Evolutionary conservation across 345 rosid genomes (phyloP), one percentile per base, ranked within the genome.

Genomic region (Sisymbrium irio): DNA sequence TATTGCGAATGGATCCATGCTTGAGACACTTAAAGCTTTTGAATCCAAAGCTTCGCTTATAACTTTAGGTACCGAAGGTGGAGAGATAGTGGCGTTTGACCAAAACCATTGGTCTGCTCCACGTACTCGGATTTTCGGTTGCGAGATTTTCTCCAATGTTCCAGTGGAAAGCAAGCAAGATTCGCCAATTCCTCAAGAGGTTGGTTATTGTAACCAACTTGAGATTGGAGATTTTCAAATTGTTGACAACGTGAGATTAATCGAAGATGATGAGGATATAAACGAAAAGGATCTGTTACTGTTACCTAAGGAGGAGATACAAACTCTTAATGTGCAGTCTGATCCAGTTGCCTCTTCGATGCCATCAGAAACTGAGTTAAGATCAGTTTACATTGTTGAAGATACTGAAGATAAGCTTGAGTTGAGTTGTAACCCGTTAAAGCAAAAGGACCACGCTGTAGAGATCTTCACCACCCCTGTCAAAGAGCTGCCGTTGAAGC

Each of bases 351-450:
- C 44, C 56, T 28, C 74, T 35, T 71, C 45, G 53, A 50, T 66
- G 73, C 81, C 75, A 20, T 45, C 66, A 50, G 83, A 71, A 67
- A 66, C 39, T 64, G 86, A 81, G 44, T 62, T 32, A 22, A 68
- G 59, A 73, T 36, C 51, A 42, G 75, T 30, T 55, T 67, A 72
- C 45, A 74, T 60, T 51, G 73, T 71, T 68, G 65, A 55, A 19
- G 80, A 72, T 49, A 74, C 72, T 13, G 74, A 53, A 49, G 79
- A 72, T 57, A 51, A 45, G 40, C 71, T 27, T 62, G 47, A 56
- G 27, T 47, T 65, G 57, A 62, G 69, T 50, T 64, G 74, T 54
- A 77, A 79, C 66, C 62, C 63, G 20, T 32, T n/a, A 60, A 62
- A 41, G 58, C n/a, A 42, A 60, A 61, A 67, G 4, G 76, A 36